Conservation (phyloP, 2,329 filamentous ascomycete genomes). For the Fusarium nisikadoi region DNA sequence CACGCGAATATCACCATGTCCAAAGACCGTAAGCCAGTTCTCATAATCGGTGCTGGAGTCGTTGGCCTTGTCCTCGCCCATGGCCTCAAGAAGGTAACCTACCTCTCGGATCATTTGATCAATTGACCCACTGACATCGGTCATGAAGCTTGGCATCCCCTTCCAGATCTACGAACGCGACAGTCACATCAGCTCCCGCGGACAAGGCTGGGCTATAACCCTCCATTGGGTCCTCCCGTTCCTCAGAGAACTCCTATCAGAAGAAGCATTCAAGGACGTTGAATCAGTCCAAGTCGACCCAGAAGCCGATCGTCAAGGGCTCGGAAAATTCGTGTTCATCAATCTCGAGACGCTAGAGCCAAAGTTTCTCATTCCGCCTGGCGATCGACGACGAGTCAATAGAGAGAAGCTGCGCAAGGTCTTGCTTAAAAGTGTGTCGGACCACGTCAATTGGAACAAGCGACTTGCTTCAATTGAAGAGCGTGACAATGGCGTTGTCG, state of each 20-base stretch:
- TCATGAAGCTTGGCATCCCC: slow-evolving; percentile 1
- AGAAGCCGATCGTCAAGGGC: slow-evolving; percentile 6
- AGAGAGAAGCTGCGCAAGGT: slow-evolving; percentile 12
- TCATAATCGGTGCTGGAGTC: slow-evolving; percentile 10
- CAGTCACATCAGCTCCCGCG: not conserved
- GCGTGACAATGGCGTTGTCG: not conserved
- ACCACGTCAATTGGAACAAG: not conserved
- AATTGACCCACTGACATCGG: not conserved
- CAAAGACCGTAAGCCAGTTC: slow-evolving; percentile 15
- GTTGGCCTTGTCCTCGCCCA: slow-evolving; percentile 14
- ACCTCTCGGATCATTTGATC: rapidly evolving
- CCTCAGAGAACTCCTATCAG: not conserved
- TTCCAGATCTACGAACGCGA: slow-evolving; percentile 10
- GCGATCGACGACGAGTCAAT: slow-evolving; percentile 12
- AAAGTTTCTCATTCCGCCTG: not conserved
- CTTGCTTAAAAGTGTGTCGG: not conserved
- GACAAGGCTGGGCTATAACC: slow-evolving; percentile 13
- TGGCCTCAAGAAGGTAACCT: not conserved
- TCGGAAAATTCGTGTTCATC: slow-evolving; percentile 10
- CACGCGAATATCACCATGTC: not conserved
- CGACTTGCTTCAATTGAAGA: slow-evolving; percentile 7
- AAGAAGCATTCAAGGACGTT: not conserved
- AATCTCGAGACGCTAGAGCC: slow-evolving; percentile 4
- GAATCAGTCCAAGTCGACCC: slow-evolving; percentile 11
- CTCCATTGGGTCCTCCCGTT: slow-evolving; percentile 15